Percentiles rank a stretch among this genome's conserved stretches.
Evolutionary conservation across 2,329 filamentous ascomycete genomes (phyloP).

Genomic region (Blastomyces gilchristii): DNA sequence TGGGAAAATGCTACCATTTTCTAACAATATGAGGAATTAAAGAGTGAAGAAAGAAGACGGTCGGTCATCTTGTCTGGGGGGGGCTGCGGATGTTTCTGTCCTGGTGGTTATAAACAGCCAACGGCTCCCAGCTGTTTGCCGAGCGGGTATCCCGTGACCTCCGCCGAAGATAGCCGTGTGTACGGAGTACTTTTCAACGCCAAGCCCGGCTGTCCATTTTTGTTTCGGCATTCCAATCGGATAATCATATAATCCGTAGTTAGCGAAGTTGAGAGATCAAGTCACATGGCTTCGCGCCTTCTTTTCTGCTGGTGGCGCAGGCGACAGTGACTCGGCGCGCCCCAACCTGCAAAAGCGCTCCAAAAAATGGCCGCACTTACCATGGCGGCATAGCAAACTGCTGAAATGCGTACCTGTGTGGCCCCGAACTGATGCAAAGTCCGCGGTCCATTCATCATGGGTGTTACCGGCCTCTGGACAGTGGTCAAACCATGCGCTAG

Average conservation of each 20-base stretch:
- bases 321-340: too few species aligned
- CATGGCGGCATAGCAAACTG: neutral
- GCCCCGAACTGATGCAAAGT: neutral
- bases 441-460: slow-evolving; percentile 49
- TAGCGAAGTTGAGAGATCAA: neutral
- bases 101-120: neutral
- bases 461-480: slow-evolving; percentile 96
- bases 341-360: neutral
- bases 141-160: neutral
- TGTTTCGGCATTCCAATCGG: neutral
- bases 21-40: neutral
- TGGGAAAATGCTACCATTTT: slow-evolving; percentile 9
- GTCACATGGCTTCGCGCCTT: neutral
- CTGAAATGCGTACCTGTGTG: neutral
- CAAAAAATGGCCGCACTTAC: neutral
- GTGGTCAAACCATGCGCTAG: slow-evolving; percentile 90
- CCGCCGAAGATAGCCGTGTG: slow-evolving; percentile 4
- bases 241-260: neutral
- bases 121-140: neutral
- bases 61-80: neutral
- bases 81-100: neutral
- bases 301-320: too few species aligned
- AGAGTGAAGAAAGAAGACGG: neutral
- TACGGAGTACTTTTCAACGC: neutral
- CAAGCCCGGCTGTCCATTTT: neutral